Evolutionary conservation across 208 protist genomes (phyloP).

Genomic region (Angomonas ambiguus): DNA sequence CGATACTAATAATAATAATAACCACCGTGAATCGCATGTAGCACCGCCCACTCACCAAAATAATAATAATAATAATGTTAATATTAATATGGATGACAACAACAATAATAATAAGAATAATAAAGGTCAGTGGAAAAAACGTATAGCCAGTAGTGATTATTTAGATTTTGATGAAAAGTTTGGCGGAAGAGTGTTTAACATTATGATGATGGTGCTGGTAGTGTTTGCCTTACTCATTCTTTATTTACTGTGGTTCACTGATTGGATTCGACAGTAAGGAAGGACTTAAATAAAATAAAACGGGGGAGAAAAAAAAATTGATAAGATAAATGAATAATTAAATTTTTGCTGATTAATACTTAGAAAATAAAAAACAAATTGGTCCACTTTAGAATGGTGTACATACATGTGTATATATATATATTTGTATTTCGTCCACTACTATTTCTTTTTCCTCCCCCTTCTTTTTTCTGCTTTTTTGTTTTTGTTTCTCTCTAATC

Average conservation of each 20-base stretch:
- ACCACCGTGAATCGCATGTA: not conserved
- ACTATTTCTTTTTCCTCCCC: constrained; percentile 3
- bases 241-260: constrained; percentile 29
- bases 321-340: not conserved
- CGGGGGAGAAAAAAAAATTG: no score
- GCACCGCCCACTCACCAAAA: not conserved
- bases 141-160: constrained; percentile 14
- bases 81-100: not conserved
- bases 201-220: constrained; percentile 10
- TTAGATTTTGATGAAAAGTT: constrained; percentile 24
- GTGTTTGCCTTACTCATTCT: constrained; percentile 11
- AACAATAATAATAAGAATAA: not conserved
- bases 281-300: constrained; percentile 6
- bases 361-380: not conserved
- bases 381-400: not conserved
- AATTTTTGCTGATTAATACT: not conserved
- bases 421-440: not conserved
- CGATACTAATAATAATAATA: not conserved
- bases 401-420: not conserved
- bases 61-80: not conserved
- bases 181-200: constrained; percentile 17
- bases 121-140: not conserved
- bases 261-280: constrained; percentile 11
- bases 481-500: not conserved
- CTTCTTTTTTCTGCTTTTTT: constrained; percentile 6